Evolutionary conservation across 148 eudicot species (phyloP), one percentile per base, ranked within the genome.

Genomic region (Chenopodium quinoa): DNA sequence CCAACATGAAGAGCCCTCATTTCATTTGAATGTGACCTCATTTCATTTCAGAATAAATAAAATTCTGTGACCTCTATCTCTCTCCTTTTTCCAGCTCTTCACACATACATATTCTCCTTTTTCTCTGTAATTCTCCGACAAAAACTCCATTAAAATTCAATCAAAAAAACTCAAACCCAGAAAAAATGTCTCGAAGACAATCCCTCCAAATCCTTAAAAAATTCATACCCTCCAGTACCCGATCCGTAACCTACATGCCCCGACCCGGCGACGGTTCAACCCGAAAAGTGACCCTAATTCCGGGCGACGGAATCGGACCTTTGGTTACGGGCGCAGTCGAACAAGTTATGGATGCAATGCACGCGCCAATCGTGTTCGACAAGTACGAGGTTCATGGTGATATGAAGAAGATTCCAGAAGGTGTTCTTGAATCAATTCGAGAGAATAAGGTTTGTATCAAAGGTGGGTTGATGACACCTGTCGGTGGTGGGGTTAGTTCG

Each of bases 231-330:
- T 56, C 12, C 77, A 64, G 78, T 1, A 62, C 83, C 80, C 91
- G 92, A 82, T 84, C 92, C 46, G 86, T 93, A 0, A 92, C 97
- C 73, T 93, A 93, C 95, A 93, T 93, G 97, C 97, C 97, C 17
- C 92, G 97, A 6, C 95, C 97, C n/a, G 93, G 95, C 3, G 95
- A 90, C 83, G 95, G 90, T 2, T 76, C 85, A 4, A 90, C 92
- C 0, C 87, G 95, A 2, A 68, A 82, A 17, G 95, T 93, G 3
- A 93, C 95, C 40, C 85, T 93, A 7, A 90, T 93, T 12, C 92
- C 97, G 4, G 95, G 97, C 3, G 97, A 93, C 85, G 95, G 97
- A 1, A 88, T 93, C 85, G 97, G 97, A 0, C 97, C 95, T 0
- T 79, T 92, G 47, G 97, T 93, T 16, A 93, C 97, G 27, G 90